Evolutionary conservation across 257 asterid genomes (phyloP).

Genomic region (Lantana camara): DNA sequence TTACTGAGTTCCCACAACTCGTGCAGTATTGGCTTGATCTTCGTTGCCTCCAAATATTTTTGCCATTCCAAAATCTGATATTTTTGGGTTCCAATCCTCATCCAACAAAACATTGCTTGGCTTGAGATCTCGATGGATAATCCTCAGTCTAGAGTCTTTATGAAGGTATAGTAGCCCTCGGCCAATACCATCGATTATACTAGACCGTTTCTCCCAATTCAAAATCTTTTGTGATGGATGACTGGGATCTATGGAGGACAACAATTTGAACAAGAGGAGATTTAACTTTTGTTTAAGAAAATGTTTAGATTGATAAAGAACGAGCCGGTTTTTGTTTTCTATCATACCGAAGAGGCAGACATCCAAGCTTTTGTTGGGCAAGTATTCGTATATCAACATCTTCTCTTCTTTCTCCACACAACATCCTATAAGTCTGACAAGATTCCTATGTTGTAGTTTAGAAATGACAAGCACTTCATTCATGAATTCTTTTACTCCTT

Average conservation of each 20-base stretch:
- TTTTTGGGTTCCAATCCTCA: constrained; percentile 41
- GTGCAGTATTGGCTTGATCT: constrained; percentile 36
- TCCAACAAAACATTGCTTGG: constrained; percentile 45
- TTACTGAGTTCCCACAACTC: constrained; percentile 50
- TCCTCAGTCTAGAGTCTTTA: constrained; percentile 43
- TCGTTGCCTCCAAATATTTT: constrained; percentile 43
- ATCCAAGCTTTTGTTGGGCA: constrained; percentile 45
- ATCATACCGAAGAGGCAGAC: constrained; percentile 31
- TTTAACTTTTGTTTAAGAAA: not conserved
- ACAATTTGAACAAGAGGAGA: not conserved
- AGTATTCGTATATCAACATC: constrained; percentile 47
- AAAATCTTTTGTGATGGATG: constrained; percentile 15
- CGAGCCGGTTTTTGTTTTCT: not conserved
- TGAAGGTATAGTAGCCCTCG: constrained; percentile 50
- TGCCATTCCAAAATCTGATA: constrained; percentile 52
- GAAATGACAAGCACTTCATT: constrained; percentile 47
- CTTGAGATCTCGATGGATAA: constrained; percentile 45
- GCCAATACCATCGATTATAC: constrained; percentile 38
- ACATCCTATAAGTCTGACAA: constrained; percentile 50
- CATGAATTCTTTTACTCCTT: constrained; percentile 50
- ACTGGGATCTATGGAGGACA: not conserved
- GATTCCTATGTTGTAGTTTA: constrained; percentile 47
- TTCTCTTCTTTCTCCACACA: constrained; percentile 44
- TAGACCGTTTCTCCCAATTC: constrained; percentile 38
- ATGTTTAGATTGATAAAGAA: not conserved